These are phyloP conservation scores for Austroboletus eburneus DNA, from an alignment of 768 basidiomycete species.

Conservation along the genomic window DNA sequence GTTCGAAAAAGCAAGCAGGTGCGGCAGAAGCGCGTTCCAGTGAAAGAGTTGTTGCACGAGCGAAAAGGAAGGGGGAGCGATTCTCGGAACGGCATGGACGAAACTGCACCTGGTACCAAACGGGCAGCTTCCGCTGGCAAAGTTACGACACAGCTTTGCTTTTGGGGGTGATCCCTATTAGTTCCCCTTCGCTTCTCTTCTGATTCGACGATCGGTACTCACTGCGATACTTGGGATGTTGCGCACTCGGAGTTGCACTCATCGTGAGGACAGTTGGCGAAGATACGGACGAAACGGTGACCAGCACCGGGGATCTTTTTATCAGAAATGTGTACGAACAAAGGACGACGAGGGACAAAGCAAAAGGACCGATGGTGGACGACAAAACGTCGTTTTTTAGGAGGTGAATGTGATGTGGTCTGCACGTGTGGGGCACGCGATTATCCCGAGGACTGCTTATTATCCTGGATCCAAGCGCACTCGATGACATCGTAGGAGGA, in stretches of 20 bases:
- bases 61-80: conserved; percentile 11
- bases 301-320: background rate
- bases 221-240: conserved; percentile 31
- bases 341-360: background rate
- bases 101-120: conserved; percentile 38
- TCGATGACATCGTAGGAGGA: conserved; percentile 1
- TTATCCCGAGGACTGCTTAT: conserved; percentile 20
- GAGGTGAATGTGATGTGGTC: conserved; percentile 22
- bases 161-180: conserved; percentile 3
- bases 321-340: background rate
- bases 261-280: background rate
- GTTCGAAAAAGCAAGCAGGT: conserved; percentile 9
- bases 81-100: conserved; percentile 27
- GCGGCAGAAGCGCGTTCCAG: conserved; percentile 19
- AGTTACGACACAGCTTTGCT: conserved; percentile 38
- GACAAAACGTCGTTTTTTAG: conserved; percentile 28
- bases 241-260: conserved; percentile 6
- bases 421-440: conserved; percentile 33
- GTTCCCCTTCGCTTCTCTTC: background rate
- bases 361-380: conserved; percentile 21
- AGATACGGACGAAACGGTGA: background rate
- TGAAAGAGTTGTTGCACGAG: conserved; percentile 13
- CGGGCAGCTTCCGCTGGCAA: conserved; percentile 33
- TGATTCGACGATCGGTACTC: conserved; percentile 12
- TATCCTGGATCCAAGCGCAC: conserved; percentile 12